phyloP scores from a whole-genome alignment of 2,329 filamentous ascomycete genomes.

The Didymella sp. region DNA sequence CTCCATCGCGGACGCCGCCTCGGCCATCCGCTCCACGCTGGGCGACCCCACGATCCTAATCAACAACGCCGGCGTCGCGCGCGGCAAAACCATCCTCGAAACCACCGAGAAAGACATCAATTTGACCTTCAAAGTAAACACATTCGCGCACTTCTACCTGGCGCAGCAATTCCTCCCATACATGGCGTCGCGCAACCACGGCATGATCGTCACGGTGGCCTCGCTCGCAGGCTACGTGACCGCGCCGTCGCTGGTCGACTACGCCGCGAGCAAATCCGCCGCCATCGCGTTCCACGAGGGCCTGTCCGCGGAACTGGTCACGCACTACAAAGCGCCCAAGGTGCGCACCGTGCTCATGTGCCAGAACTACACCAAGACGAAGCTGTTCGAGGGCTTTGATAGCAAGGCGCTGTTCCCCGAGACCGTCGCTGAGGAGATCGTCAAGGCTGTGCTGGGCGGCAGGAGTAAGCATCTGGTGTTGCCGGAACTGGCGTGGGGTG shows the following conservation, averaged over 20 bases:
- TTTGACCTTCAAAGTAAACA: constrained; percentile 75
- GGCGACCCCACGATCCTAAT: constrained; percentile 73
- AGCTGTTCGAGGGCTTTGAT: constrained; percentile 65
- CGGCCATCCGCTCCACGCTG: constrained; percentile 61
- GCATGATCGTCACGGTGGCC: constrained; percentile 75
- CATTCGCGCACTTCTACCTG: constrained; percentile 71
- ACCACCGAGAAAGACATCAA: constrained; percentile 65
- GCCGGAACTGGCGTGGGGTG: constrained; percentile 53
- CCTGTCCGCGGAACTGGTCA: constrained; percentile 50
- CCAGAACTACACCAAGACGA: constrained; percentile 67
- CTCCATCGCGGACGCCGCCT: constrained; percentile 61
- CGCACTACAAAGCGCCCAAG: constrained; percentile 66
- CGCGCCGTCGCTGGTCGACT: constrained; percentile 71
- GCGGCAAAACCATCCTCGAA: constrained; percentile 67
- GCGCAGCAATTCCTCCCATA: constrained; percentile 70
- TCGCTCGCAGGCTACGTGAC: constrained; percentile 67
- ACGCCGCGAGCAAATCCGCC: constrained; percentile 70
- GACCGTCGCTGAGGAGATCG: constrained; percentile 69
- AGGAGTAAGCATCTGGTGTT: constrained; percentile 64
- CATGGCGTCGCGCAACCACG: constrained; percentile 70
- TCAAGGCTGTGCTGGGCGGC: constrained; percentile 65
- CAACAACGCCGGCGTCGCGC: constrained; percentile 73
- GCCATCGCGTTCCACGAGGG: constrained; percentile 73
- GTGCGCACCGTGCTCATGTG: constrained; percentile 72
- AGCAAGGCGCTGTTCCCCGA: constrained; percentile 64